Base-by-base conservation (phyloP, 2,329 filamentous ascomycete species). In the Aspergillus eucalypticola region DNA sequence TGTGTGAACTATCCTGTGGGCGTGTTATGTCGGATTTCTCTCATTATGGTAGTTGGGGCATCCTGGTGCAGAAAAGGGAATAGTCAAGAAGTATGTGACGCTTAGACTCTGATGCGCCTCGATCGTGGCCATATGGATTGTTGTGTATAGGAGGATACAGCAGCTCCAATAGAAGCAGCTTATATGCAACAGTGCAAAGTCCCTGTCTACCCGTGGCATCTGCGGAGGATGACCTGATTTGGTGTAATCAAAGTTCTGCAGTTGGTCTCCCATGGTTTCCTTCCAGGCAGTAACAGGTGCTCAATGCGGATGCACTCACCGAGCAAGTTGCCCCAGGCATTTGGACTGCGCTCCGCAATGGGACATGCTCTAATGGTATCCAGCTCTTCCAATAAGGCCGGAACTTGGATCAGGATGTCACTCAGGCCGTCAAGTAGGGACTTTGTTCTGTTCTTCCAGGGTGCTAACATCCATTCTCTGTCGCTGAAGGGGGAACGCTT, bases 121-220 rank as follows among this genome's bases (percentile, higher is more conserved):
- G 10, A 2, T 27, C 38, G 53, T n/a, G n/a, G 39, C 53, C 19
- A 55, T 32, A 13, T 55, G 8, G 4, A 55, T 55, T 10, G 53
- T 55, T 4, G 53, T 55, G 21, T 55, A 55, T 46, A 55, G 53
- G 23, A 55, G 53, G 39, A 55, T 55, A 11, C 38, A 55, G 25
- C 53, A 55, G 21, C 53, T 44, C 53, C 53, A 55, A 15, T 55
- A 55, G 17, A 55, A 19, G 15, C 15, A 32, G 39, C 53, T 55
- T 15, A 55, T 27, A 13, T 55, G 53, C 5, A 55, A 39, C 3
- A 55, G 3, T 11, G 53, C 53, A 29, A 44, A 55, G 53, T 55
- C 39, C 38, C 39, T 15, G 29, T 55, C 53, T 2, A 55, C 25
- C 23, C 21, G 39, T 15, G 53, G 53, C 23, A 27, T 48, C 6